Base-by-base conservation (phyloP, 805 yeast species). In the Torulaspora gathmanii region DNA sequence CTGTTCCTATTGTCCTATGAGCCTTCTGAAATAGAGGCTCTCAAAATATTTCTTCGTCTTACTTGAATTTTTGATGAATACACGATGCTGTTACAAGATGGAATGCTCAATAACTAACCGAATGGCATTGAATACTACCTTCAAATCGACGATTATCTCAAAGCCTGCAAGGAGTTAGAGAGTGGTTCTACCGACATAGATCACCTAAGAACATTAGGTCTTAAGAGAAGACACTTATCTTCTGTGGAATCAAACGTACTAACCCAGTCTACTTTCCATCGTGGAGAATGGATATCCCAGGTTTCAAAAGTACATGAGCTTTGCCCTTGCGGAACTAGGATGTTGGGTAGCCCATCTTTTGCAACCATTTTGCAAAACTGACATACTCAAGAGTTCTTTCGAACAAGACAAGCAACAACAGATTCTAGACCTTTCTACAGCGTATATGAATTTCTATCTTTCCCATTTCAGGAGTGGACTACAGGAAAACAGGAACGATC, bases 331-430 rank as follows among this genome's bases (percentile, higher is more conserved):
- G 10, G 50, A 47, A 39, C 46, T 46, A 19, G 51, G 47, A 10
- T 50, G 42, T 40, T 47, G 51, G 47, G 49, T 47, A 15, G 51
- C 54, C 13, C 49, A 50, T 34, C 36, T 50, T 28, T 35, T 44
- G 37, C 51, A 45, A 33, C 54, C 51, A 11, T 45, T 30, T 15
- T 38, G 40, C 43, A 50, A 50, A 27, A 20, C 23, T 20, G 23
- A 20, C 23, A 20, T 20, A 4, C 23, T 20, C 23, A 20, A 6
- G 23, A 20, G 6, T 20, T 5, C 23, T 20, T 20, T 20, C 6
- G 23, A 20, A 20, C 6, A 20, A 6, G 23, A 6, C 23, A 5
- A 20, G 6, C 23, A 20, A 6, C 23, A 20, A 6, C 23, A 6
- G 4, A 20, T 20, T 20, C 6, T 20, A 6, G 23, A 20, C 6